These are phyloP conservation scores for Sphaerostilbella broomeana DNA, from an alignment of 2,329 filamentous ascomycete genomes.

Conservation along the genomic window DNA sequence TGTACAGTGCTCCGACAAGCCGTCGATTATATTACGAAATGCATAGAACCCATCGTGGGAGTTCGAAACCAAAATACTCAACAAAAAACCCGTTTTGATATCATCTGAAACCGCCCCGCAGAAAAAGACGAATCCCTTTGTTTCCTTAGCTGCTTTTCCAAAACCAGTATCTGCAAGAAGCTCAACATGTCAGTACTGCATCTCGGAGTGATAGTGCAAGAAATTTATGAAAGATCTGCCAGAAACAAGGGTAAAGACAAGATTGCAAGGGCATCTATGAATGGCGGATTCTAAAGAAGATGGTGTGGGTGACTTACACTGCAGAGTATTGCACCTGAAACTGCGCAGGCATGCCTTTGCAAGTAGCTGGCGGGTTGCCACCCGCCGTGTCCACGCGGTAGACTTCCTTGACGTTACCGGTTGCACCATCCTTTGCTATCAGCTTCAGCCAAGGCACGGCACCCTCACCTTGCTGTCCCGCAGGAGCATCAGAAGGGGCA, in stretches of 20 bases:
- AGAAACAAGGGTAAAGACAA: no score
- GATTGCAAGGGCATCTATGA: no score
- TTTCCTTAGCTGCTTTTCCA: constrained; percentile 15
- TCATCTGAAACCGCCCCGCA: no score
- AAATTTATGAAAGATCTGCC: no score
- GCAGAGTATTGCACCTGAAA: constrained; percentile 78
- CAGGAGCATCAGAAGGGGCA: constrained; percentile 56
- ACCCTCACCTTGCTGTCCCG: constrained; percentile 55
- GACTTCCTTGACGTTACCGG: constrained; percentile 62
- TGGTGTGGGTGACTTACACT: constrained; percentile 56
- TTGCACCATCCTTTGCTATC: constrained; percentile 43
- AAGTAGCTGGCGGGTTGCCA: constrained; percentile 67
- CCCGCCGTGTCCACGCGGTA: constrained; percentile 82
- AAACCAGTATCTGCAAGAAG: constrained; percentile 33
- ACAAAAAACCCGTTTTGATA: no score
- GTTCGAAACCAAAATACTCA: no score
- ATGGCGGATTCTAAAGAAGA: no score
- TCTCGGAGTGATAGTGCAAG: no score
- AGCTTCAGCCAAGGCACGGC: constrained; percentile 81
- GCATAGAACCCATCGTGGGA: no score
- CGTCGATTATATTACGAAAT: no score
- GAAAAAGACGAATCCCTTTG: no score
- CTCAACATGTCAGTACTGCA: constrained; percentile 10
- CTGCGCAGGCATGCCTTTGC: constrained; percentile 52
- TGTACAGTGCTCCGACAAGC: no score